These are phyloP conservation scores for Fusarium buharicum DNA, from an alignment of 2,329 filamentous ascomycete genomes.

Conservation along the genomic window DNA sequence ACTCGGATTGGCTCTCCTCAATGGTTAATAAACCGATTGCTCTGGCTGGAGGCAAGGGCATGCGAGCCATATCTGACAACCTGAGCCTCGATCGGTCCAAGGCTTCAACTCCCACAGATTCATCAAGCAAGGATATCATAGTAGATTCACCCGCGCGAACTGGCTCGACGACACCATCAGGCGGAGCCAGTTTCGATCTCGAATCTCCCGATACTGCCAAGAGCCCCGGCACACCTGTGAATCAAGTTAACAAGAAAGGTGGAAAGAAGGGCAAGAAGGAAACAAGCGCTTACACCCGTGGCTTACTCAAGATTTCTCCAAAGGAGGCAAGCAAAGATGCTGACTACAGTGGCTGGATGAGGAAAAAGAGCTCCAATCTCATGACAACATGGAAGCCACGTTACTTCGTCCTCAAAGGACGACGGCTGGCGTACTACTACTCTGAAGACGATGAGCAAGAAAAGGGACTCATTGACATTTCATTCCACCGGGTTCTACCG, in stretches of 20 bases:
- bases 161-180: conserved; percentile 77
- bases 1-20: conserved; percentile 66
- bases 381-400: conserved; percentile 99
- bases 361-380: conserved; percentile 94
- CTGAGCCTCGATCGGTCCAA: conserved; percentile 67
- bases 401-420: conserved; percentile 92
- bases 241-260: conserved; percentile 60
- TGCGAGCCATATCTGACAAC: conserved; percentile 87
- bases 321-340: conserved; percentile 85
- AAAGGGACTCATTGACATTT: conserved; percentile 96
- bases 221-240: conserved; percentile 61
- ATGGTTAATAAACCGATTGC: conserved; percentile 61
- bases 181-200: conserved; percentile 77
- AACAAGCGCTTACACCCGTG: conserved; percentile 92
- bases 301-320: conserved; percentile 82
- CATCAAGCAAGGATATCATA: conserved; percentile 49
- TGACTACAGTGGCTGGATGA: conserved; percentile 99
- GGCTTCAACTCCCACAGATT: conserved; percentile 60
- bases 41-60: conserved; percentile 69
- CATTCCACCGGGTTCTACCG: conserved; percentile 94
- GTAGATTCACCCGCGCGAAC: conserved; percentile 71
- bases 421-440: conserved; percentile 95
- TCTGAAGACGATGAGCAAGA: conserved; percentile 92
- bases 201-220: conserved; percentile 76
- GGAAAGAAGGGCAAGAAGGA: conserved; percentile 88